Evolutionary conservation across 305 asterid genomes (phyloP).

Genomic region (Lippia alba): DNA sequence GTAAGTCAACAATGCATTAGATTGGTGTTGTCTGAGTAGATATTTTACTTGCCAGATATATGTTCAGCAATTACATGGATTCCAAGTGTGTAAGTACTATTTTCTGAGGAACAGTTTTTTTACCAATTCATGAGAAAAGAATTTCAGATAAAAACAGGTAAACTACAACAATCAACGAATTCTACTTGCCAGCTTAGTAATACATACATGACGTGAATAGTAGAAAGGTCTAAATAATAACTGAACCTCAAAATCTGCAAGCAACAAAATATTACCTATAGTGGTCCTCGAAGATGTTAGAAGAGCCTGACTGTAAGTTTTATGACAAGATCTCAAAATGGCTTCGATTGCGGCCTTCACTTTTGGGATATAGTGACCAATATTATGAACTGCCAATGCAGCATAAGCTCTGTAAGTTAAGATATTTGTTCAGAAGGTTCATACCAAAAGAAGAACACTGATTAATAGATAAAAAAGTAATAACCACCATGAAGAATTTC

Average conservation of each 20-base stretch:
- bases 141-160: constrained; percentile 5
- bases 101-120: neutral
- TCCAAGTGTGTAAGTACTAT: constrained; percentile 18
- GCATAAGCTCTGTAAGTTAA: constrained; percentile 29
- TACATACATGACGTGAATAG: constrained; percentile 21
- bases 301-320: constrained; percentile 88
- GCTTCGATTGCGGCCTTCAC: constrained; percentile 97
- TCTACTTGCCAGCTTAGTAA: constrained; percentile 19
- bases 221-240: constrained; percentile 25
- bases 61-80: constrained; percentile 2
- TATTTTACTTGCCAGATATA: constrained; percentile 28
- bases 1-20: constrained; percentile 12
- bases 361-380: constrained; percentile 98
- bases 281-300: constrained; percentile 98
- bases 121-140: constrained; percentile 22
- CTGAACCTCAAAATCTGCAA: constrained; percentile 27
- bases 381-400: constrained; percentile 77
- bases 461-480: constrained; percentile 30
- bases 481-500: constrained; percentile 93
- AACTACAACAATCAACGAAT: constrained; percentile 9
- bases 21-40: constrained; percentile 15
- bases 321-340: constrained; percentile 90
- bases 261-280: constrained; percentile 58
- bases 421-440: constrained; percentile 26
- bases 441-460: constrained; percentile 28